Base-by-base conservation (phyloP, 306 rosid species). In the Phaseolus lunatus region DNA sequence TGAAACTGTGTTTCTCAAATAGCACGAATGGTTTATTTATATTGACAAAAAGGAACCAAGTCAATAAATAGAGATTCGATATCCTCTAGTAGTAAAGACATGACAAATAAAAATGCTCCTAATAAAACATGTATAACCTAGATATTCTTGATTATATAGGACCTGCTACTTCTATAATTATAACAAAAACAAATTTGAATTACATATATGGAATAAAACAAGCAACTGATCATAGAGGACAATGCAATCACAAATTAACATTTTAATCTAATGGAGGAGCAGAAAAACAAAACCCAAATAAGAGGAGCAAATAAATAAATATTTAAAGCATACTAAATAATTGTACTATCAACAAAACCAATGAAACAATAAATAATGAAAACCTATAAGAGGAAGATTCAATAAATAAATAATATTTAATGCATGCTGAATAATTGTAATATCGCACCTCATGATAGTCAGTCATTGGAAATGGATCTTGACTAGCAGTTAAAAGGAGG, bases 171-270 rank as follows among this genome's bases (percentile, higher is more conserved):
- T 33, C 2, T 33, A 33, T 33, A 5, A 33, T 33, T 6, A 33
- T 33, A 33, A 5, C 39, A 33, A 19, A 41, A 59, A 49, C 14
- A 43, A 22, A 19, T 45, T 67, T 73, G 69, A 73, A 39, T 29
- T 59, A 6, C 37, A 31, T 22, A 56, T 50, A 56, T 50, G 14
- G n/a, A 68, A 74, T 45, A 59, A 66, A 41, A 78, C 23, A 35
- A 62, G 7, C 33, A 64, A 78, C 44, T 48, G 31, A 66, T 20
- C 35, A 54, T 29, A 26, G 18, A 26, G 53, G 54, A 73, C 18
- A 6, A 67, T 50, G 67, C 22, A 59, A 41, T 67, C 37, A 72
- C 53, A 48, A 49, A 67, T 39, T 37, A 67, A 79, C 59, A 83
- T 57, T 78, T 7, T 41, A 39, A 20, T 54, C 44, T 45, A 56